Evolutionary conservation across 2,329 filamentous ascomycete genomes (phyloP).

Genomic region (Nannizziopsis barbatae): DNA sequence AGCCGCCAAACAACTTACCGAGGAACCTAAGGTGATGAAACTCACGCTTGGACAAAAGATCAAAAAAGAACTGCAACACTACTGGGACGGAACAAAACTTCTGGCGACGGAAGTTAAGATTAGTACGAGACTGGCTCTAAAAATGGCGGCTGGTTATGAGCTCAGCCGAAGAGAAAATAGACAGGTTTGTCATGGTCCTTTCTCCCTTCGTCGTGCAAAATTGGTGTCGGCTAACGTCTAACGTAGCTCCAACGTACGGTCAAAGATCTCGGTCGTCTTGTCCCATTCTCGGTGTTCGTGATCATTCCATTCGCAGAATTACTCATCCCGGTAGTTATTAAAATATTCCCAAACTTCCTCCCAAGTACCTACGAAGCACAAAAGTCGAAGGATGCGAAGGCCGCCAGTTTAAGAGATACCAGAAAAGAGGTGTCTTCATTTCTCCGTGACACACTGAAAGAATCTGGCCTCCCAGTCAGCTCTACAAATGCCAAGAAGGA

Average conservation of each 20-base stretch:
- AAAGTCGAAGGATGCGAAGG: slow-evolving; percentile 82
- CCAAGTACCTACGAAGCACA: slow-evolving; percentile 94
- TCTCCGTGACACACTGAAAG: slow-evolving; percentile 73
- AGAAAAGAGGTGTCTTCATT: slow-evolving; percentile 90
- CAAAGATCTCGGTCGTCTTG: slow-evolving; percentile 79
- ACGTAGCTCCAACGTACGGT: slow-evolving; percentile 70
- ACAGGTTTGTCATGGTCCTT: slow-evolving; percentile 58
- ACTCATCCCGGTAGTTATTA: slow-evolving; percentile 79
- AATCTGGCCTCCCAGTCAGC: slow-evolving; percentile 85
- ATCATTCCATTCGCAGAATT: slow-evolving; percentile 95
- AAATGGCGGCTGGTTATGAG: slow-evolving; percentile 97
- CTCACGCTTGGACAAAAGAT: slow-evolving; percentile 82
- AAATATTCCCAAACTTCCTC: slow-evolving; percentile 91
- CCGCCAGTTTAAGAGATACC: slow-evolving; percentile 65
- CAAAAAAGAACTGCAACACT: slow-evolving; percentile 86
- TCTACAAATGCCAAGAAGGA: slow-evolving; percentile 75
- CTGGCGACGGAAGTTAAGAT: slow-evolving; percentile 86
- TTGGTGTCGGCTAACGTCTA: neutral
- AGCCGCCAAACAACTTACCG: slow-evolving; percentile 47
- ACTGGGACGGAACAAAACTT: slow-evolving; percentile 97
- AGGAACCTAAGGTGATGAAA: slow-evolving; percentile 64
- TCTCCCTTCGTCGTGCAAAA: neutral
- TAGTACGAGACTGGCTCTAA: slow-evolving; percentile 78
- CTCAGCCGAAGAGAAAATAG: slow-evolving; percentile 85
- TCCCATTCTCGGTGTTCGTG: slow-evolving; percentile 93